Evolutionary conservation across 2,329 filamentous ascomycete genomes (phyloP).

Genomic region (Didymella pinodella): DNA sequence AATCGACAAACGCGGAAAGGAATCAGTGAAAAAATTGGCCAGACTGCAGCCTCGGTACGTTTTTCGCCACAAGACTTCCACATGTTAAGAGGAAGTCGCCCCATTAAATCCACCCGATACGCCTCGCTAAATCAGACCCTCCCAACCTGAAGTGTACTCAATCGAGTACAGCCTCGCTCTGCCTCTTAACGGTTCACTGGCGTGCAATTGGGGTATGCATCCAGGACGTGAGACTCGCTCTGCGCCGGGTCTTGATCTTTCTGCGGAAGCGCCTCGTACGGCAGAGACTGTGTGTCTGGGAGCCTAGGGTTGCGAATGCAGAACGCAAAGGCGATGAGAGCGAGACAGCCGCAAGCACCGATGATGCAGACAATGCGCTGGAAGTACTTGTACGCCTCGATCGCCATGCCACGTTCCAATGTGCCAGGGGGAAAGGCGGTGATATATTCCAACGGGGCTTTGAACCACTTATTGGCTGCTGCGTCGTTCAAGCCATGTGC

Average conservation of each 20-base stretch:
- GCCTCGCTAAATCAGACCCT: background rate
- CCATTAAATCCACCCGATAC: background rate
- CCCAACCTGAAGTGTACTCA: too few relatives aligned
- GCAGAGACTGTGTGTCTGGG: slow-evolving; percentile 56
- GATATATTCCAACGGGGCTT: slow-evolving; percentile 47
- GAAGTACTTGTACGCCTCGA: slow-evolving; percentile 56
- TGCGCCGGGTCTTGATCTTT: background rate
- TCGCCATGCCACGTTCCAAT: slow-evolving; percentile 53
- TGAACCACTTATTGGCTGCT: slow-evolving; percentile 52
- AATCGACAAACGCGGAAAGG: background rate
- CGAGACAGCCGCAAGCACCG: slow-evolving; percentile 41
- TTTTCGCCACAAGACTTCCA: background rate
- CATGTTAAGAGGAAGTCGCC: background rate
- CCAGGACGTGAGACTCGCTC: background rate
- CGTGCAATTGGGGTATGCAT: background rate
- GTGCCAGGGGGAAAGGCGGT: slow-evolving; percentile 55
- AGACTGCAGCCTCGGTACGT: background rate
- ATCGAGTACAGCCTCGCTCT: background rate
- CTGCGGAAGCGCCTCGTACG: slow-evolving; percentile 17
- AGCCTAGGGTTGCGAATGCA: slow-evolving; percentile 57
- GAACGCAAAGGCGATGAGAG: slow-evolving; percentile 57
- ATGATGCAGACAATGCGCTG: slow-evolving; percentile 59
- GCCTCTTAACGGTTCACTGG: background rate
- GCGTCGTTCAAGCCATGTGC: slow-evolving; percentile 28
- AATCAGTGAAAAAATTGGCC: background rate